Base-by-base conservation (phyloP, 2,329 filamentous ascomycete species). In the Clarireedia monteithiana region DNA sequence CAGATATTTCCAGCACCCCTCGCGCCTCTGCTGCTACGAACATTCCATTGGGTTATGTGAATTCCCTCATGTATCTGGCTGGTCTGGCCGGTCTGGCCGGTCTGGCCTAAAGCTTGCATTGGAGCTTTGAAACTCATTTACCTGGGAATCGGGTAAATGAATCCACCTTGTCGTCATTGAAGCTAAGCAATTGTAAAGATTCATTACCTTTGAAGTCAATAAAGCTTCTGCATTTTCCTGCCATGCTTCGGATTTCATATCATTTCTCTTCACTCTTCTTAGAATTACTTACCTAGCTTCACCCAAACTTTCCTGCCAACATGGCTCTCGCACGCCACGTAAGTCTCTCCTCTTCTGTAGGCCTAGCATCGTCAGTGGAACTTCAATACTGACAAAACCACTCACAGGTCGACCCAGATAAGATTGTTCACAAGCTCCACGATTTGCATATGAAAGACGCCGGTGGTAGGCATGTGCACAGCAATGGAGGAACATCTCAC, bases 311-410 rank as follows among this genome's bases (percentile, higher is more conserved):
- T n/a, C 36, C 30, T 5, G 17, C 17, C 57, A 69, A 38, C 49
- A 80, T 79, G 77, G 69, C 75, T 65, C 74, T 80, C 55, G 74
- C 77, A 61, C 71, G 74, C 67, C 76, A 78, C 59, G 72, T 77
- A 68, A 62, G 67, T 64, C 23, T 3, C 17, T 20, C 9, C n/a
- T 47, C 34, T 17, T 23, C 20, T 7, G 15, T 1, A 17, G 5
- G 7, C n/a, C 39, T 39, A 4, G 10, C 6, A 44, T 15, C n/a
- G 5, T 10, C 3, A 42, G 20, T 14, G 24, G 23, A 24, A 27
- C 24, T 12, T 5, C 14, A 5, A 14, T 24, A 6, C 38, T 50
- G 26, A 50, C 27, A 14, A 5, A 45, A 15, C 14, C 47, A 47
- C 20, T 39, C 75, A 6, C 50, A 81, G 75, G 70, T 81, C 57